Base-by-base conservation (phyloP, 352 stramenopile genomes). In the Blastocystis sp. region DNA sequence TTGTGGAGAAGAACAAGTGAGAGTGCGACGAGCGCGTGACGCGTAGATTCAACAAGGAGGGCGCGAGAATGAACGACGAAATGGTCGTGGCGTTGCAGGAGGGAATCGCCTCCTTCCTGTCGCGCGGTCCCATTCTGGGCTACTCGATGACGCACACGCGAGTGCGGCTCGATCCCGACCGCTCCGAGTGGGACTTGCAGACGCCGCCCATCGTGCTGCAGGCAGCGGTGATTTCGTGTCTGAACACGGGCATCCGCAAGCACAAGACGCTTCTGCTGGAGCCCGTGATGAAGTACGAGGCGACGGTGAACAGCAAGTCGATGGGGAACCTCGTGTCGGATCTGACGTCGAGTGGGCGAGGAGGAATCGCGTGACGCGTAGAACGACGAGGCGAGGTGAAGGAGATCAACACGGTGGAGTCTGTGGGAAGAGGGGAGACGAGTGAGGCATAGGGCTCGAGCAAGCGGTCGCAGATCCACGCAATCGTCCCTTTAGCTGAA, bases 401-500 rank as follows among this genome's bases (percentile, higher is more conserved):
- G 39, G 45, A 80, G 45, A 62, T 80, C 3, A 45, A 6, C 3
- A 35, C 31, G 29, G 26, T 29, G 24, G 29, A 21, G 59, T 59
- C 33, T 2, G 67, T 78, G 24, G 12, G 45, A 16, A 16, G 16
- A 35, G 19, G 41, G 12, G 13, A 6, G 29, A n/a, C 95, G 98
- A 92, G 97, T 92, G 91, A 97, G 93, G 90, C 95, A 98, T 91
- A 94, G 97, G 90, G 97, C 96, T 90, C 95, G 98, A 61, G 93
- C 97, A 91, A 93, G 94, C 70, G 90, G 93, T 62, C 95, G 77
- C 88, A 93, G 24, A 92, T 94, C 26, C 92, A 95, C 71, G 95
- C 93, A 91, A 93, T 97, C 90, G 96, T 99, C 90, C 97, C 97
- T 35, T 92, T 99, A 71, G 92, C 93, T 2, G 96, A 98, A 91